Evolutionary conservation across 2,329 filamentous ascomycete species (phyloP), one percentile per base, ranked within the genome.

Genomic region (Shiraia bambusicola): DNA sequence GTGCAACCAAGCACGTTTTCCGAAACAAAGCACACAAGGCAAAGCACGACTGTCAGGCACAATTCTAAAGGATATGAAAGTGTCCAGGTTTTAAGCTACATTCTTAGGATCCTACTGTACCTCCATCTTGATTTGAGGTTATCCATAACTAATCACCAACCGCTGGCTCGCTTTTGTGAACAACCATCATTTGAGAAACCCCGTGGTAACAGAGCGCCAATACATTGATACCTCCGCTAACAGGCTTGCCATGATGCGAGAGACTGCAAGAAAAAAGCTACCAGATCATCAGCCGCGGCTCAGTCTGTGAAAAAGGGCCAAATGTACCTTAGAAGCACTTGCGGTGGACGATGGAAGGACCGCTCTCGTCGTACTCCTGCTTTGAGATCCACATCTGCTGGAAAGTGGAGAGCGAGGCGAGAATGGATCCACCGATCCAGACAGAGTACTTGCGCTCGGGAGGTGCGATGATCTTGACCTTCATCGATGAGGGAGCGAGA

Each of bases 341-440:
- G 86, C 91, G 88, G 87, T 97, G 92, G 70, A 97, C 92, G 72
- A 97, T 97, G 71, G 91, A 96, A 69, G 92, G 93, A 79, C 92
- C 92, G 76, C 87, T 93, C 89, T 97, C 93, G 82, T 98, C 93
- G 86, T 97, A 97, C 83, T 97, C 92, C 82, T 98, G 93, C 90
- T 98, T 98, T 69, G 93, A 98, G 86, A 98, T 97, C 93, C 93
- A 98, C 93, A 98, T 98, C 82, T 98, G 93, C 84, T 98, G 93
- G 92, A 98, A 98, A 77, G 93, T 98, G 65, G 93, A 98, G 69
- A 98, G 88, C 58, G 93, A 98, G 67, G 93, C 93, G 71, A 98
- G 80, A 80, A 98, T 98, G 76, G 93, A 98, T 84, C 93, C 93
- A 93, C 93, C 93, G 76, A 98, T 98, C 93, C 93, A 98, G 83